Evolutionary conservation across 495 filamentous ascomycete species (phyloP), one percentile per base, ranked within the genome.

Genomic region (Articulospora tetracladia): DNA sequence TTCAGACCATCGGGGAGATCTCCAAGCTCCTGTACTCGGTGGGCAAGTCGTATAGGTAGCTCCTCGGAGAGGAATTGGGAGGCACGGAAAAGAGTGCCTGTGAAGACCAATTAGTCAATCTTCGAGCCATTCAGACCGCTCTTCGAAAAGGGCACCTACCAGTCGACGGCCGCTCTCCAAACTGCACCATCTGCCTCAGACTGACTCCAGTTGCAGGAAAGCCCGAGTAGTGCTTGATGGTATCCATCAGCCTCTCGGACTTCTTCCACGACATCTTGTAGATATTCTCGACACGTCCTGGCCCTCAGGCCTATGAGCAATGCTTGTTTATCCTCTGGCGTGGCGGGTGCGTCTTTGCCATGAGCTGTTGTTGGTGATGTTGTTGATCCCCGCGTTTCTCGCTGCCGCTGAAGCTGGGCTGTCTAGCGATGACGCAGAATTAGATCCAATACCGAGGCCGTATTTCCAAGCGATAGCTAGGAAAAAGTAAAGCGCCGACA

Each of bases 41-140:
- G 95, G 55, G 94, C 94, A 53, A 98, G 83, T 26, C 94, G 91
- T 67, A 98, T 98, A 55, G 94, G 94, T 23, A 98, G 85, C 77
- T 98, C 94, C 79, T 98, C 94, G 65, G 92, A 93, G 55, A 98
- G 87, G 75, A 98, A 98, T 77, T 98, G 94, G 22, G 94, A 97
- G 46, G 93, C 94, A 66, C 93, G 90, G 77, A 98, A 98, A 28
- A 98, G 80, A 51, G 95, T 98, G 57, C 95, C 94, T 92, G 71
- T 59, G 51, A 41, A 13, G 39, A 26, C 24, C n/a, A 30, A 27
- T 28, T 7, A 58, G 58, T 68, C 62, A 58, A 53, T 23, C 22
- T 22, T 6, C 10, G 15, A 19, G 13, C 20, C 20, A 23, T 53
- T 28, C 25, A 28, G 51, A 10, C 11, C 25, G n/a, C 15, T 55